These are phyloP conservation scores for Dissophora ornata DNA, from an alignment of 192 early-diverging fungal genomes.

Conservation along the genomic window DNA sequence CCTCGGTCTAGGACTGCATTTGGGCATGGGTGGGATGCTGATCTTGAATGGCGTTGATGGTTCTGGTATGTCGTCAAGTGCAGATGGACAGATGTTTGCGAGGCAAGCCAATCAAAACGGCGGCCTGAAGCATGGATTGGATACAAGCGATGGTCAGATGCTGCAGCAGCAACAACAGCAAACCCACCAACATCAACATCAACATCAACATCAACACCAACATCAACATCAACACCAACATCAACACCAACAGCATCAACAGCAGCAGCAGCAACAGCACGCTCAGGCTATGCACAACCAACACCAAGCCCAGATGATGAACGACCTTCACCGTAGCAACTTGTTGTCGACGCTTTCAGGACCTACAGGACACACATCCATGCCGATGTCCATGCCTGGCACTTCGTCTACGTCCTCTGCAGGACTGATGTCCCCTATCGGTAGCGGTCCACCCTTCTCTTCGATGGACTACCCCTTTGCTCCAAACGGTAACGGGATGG, in stretches of 20 bases:
- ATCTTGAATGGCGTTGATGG: slow-evolving; percentile 38
- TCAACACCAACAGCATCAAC: slow-evolving; percentile 20
- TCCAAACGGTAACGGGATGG: background rate
- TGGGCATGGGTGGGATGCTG: slow-evolving; percentile 47
- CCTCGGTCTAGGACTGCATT: slow-evolving; percentile 27
- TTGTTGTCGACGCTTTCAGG: background rate
- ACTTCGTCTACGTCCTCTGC: background rate
- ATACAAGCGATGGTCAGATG: background rate
- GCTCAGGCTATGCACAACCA: slow-evolving; percentile 8
- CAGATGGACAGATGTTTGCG: background rate
- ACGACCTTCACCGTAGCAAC: background rate
- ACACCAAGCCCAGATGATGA: slow-evolving; percentile 6
- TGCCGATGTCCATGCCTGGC: background rate
- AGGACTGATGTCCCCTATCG: background rate
- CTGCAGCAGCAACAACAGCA: slow-evolving; percentile 14
- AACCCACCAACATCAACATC: slow-evolving; percentile 8
- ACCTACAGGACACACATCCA: background rate
- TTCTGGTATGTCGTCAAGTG: background rate
- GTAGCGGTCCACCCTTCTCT: background rate
- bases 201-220: no score
- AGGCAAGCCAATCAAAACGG: background rate
- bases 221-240: slow-evolving; percentile 17
- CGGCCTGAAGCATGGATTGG: background rate
- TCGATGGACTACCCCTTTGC: slow-evolving; percentile 2
- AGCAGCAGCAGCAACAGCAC: slow-evolving; percentile 37